These are phyloP conservation scores for Cryptococcus sp. DNA, from an alignment of 1,284 basidiomycete species.

Conservation along the genomic window DNA sequence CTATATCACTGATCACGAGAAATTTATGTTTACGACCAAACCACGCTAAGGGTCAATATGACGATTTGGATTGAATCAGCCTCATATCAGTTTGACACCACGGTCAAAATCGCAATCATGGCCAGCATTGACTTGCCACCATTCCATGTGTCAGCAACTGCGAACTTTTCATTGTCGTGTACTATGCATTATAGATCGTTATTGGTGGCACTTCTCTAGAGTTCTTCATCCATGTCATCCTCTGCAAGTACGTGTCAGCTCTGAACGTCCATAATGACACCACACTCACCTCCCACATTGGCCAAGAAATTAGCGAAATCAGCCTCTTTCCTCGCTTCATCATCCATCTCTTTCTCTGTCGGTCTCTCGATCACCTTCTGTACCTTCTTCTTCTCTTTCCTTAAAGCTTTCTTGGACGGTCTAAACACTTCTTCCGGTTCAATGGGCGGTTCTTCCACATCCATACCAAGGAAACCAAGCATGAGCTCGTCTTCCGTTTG, in stretches of 20 bases:
- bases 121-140: not conserved
- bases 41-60: not conserved
- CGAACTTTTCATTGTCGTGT: not conserved
- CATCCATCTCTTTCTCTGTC: slow-evolving; percentile 22
- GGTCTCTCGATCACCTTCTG: slow-evolving; percentile 9
- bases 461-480: slow-evolving; percentile 40
- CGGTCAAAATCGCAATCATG: not conserved
- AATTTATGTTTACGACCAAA: not conserved
- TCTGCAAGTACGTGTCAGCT: not conserved
- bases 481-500: slow-evolving; percentile 40
- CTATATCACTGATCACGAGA: too few species aligned
- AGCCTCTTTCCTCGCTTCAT: slow-evolving; percentile 38
- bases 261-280: not conserved
- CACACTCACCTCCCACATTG: slow-evolving; percentile 34
- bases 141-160: not conserved
- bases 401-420: slow-evolving; percentile 18
- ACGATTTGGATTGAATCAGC: not conserved
- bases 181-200: not conserved
- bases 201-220: not conserved
- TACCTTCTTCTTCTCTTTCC: slow-evolving; percentile 26
- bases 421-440: slow-evolving; percentile 11
- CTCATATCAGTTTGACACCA: not conserved
- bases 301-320: slow-evolving; percentile 47
- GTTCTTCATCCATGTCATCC: slow-evolving; percentile 6
- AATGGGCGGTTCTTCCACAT: slow-evolving; percentile 22